A percentile compares a stretch with the other conserved stretches of the same genome.
Evolutionary conservation across 2,329 filamentous ascomycete species (phyloP).

Genomic region (Ophiostoma fasciatum): DNA sequence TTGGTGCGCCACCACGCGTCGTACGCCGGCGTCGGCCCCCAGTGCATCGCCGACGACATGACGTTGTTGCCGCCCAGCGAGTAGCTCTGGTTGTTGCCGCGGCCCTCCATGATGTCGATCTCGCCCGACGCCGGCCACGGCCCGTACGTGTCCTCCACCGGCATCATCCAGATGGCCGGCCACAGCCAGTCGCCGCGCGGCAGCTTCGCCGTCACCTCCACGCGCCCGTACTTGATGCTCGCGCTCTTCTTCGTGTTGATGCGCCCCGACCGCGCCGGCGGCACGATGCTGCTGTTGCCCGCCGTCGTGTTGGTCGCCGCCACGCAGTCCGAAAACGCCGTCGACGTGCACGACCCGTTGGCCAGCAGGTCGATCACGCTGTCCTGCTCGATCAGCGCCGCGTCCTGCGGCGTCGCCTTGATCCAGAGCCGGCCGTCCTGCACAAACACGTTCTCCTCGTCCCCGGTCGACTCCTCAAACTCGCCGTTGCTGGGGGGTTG

Average conservation of each 20-base stretch:
- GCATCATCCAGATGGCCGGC: slow-evolving; percentile 89
- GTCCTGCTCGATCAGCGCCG: slow-evolving; percentile 48
- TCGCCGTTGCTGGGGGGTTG: slow-evolving; percentile 50
- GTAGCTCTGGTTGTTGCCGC: slow-evolving; percentile 71
- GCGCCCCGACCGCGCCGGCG: slow-evolving; percentile 62
- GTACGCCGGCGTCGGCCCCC: slow-evolving; percentile 57
- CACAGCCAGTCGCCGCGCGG: slow-evolving; percentile 75
- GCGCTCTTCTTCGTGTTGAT: slow-evolving; percentile 60
- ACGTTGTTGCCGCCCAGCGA: slow-evolving; percentile 68
- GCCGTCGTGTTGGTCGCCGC: slow-evolving; percentile 55
- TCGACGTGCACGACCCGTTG: slow-evolving; percentile 54
- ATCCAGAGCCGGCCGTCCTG: slow-evolving; percentile 56
- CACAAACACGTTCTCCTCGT: slow-evolving; percentile 60
- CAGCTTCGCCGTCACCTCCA: slow-evolving; percentile 65
- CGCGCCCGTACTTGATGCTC: slow-evolving; percentile 63
- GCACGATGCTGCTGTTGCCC: slow-evolving; percentile 59
- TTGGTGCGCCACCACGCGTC: slow-evolving; percentile 78
- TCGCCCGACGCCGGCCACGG: slow-evolving; percentile 67
- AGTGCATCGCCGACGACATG: slow-evolving; percentile 64
- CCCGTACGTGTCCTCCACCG: slow-evolving; percentile 56
- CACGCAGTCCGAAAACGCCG: slow-evolving; percentile 44
- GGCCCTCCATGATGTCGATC: slow-evolving; percentile 69
- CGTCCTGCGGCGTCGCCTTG: slow-evolving; percentile 63
- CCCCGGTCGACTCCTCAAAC: slow-evolving; percentile 61
- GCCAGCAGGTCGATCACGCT: slow-evolving; percentile 52